Evolutionary conservation across 805 yeast species (phyloP), one percentile per base, ranked within the genome.

Genomic region (Metschnikowia gelsemii): DNA sequence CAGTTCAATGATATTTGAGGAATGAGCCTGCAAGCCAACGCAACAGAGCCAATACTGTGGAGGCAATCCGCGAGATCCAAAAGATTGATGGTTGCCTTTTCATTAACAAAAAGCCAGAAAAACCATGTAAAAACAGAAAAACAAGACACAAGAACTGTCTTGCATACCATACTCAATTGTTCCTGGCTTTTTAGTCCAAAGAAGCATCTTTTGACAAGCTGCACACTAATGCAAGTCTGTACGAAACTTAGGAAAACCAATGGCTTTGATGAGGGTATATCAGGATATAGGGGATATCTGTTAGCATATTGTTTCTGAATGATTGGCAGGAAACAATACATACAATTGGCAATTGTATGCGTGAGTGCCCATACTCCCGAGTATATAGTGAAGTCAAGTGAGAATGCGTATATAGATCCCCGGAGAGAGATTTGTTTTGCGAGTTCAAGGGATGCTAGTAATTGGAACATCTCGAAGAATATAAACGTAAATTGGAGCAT

Each of bases 1-100:
- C 52, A 49, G 32, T 46, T 45, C 13, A 42, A 39, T 9, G 53
- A 47, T n/a, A 43, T 27, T 32, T 47, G 52, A 7, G 51, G 49
- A 11, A 49, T 35, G 31, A 51, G 46, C 28, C 50, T 32, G 22
- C 35, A 33, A 16, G 50, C 42, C 34, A 43, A 35, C 1, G 49
- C 33, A 9, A 47, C 21, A 17, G 38, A 20, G 6, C 52, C 51
- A 8, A 51, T 33, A 16, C 35, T 33, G 25, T 45, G 42, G 12
- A 49, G 41, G 12, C 39, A 38, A 28, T 49, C 50, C 3, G 54
- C 54, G 17, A 51, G 11, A 13, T 51, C 55, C 4, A 51, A 40
- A 17, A 31, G 29, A 18, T 45, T 49, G 12, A 51, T 42, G 9
- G 46, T 46, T 18, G 52, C 50, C 27, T 31, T 27, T 11, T 30